These are phyloP conservation scores for Trichoderma koningii DNA, from an alignment of 2,329 filamentous ascomycete genomes.

Conservation along the genomic window DNA sequence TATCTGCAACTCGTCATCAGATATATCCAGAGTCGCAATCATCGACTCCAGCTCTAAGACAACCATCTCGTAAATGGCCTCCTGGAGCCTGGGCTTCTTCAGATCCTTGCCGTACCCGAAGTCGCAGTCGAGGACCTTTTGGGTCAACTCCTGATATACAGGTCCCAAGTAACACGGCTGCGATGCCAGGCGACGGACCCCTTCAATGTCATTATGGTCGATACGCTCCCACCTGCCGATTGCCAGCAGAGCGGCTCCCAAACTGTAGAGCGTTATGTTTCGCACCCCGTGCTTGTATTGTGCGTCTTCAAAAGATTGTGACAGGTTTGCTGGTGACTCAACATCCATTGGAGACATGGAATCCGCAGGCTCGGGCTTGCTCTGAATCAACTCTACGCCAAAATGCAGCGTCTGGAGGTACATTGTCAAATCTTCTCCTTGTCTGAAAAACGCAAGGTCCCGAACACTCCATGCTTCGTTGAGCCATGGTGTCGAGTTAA, in stretches of 20 bases:
- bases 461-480: not conserved
- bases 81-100: conserved; percentile 14
- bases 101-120: conserved; percentile 12
- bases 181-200: conserved; percentile 12
- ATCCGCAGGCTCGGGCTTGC: not conserved
- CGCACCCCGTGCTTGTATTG: conserved; percentile 5
- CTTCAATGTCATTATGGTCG: not conserved
- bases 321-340: not conserved
- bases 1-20: not conserved
- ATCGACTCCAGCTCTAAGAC: conserved; percentile 4
- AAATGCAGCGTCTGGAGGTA: conserved; percentile 11
- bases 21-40: conserved; percentile 12
- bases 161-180: not conserved
- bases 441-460: conserved; percentile 2
- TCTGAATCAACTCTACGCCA: conserved; percentile 1
- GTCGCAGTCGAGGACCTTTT: conserved; percentile 10
- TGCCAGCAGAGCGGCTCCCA: conserved; percentile 3
- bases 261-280: conserved; percentile 4
- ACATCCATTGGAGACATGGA: not conserved
- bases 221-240: conserved; percentile 11
- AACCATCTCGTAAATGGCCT: conserved; percentile 3
- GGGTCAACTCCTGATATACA: conserved; percentile 1
- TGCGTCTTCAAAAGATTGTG: not conserved
- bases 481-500: conserved; percentile 6
- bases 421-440: not conserved